phyloP scores from a whole-genome alignment of 2,329 filamentous ascomycete genomes.

The Pyricularia grisea region DNA sequence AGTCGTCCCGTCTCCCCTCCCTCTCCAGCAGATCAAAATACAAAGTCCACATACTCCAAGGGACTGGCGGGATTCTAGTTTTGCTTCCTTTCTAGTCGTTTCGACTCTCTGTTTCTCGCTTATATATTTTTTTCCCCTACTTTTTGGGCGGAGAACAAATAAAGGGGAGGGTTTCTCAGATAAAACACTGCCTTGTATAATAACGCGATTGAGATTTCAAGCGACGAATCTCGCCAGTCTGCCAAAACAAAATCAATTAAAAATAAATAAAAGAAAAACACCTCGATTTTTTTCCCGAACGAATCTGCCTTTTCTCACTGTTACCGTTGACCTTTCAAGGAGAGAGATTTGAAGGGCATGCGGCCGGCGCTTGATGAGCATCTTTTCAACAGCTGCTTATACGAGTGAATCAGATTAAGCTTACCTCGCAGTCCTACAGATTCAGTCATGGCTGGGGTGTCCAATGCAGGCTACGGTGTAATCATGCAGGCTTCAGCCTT shows the following conservation, averaged over 20 bases:
- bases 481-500: too few species aligned
- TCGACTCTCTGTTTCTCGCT: not conserved
- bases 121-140: not conserved
- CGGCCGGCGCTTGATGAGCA: not conserved
- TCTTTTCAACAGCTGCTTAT: not conserved
- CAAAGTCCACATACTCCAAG: not conserved
- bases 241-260: not conserved
- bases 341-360: not conserved
- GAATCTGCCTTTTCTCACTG: not conserved
- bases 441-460: too few species aligned
- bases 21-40: not conserved
- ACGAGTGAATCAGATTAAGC: not conserved
- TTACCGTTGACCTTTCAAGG: too few species aligned
- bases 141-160: not conserved
- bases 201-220: not conserved
- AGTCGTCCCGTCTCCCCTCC: not conserved
- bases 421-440: too few species aligned
- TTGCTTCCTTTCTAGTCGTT: not conserved
- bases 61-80: not conserved
- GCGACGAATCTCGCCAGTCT: not conserved
- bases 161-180: not conserved
- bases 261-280: not conserved
- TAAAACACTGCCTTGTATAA: not conserved
- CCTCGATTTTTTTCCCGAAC: not conserved
- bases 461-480: too few species aligned